Evolutionary conservation across 129 eudicot species (phyloP).

Genomic region (Kitagawia praeruptora): DNA sequence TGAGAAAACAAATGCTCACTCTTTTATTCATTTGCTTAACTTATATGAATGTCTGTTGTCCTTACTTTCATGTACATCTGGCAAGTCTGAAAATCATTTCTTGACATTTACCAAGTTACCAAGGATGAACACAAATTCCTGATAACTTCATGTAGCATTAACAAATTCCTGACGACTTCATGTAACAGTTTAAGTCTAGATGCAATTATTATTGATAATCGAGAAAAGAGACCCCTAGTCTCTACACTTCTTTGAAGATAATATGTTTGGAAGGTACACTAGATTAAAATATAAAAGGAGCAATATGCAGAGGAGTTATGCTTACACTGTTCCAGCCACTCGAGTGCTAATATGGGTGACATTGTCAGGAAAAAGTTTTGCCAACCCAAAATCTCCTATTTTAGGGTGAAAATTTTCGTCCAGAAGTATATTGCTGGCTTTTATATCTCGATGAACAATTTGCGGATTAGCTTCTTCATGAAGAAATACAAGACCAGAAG

Average conservation of each 20-base stretch:
- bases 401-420: slow-evolving; percentile 61
- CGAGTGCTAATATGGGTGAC: slow-evolving; percentile 67
- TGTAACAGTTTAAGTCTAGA: too few relatives aligned
- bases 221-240: too few relatives aligned
- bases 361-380: slow-evolving; percentile 73
- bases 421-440: slow-evolving; percentile 79
- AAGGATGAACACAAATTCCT: too few relatives aligned
- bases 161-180: neutral
- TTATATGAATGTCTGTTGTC: neutral
- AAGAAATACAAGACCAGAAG: slow-evolving; percentile 76
- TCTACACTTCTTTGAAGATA: too few relatives aligned
- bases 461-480: slow-evolving; percentile 62
- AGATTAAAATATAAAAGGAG: too few relatives aligned
- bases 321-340: slow-evolving; percentile 82
- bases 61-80: neutral
- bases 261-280: too few relatives aligned
- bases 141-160: neutral
- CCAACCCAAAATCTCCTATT: slow-evolving; percentile 79
- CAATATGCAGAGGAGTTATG: neutral
- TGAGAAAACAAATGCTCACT: neutral
- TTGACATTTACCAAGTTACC: neutral
- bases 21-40: neutral
- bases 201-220: too few relatives aligned
- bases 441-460: slow-evolving; percentile 80
- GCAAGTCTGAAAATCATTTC: neutral